Evolutionary conservation across 139 green algal genomes (phyloP).

Genomic region (Chlorella sp.): DNA sequence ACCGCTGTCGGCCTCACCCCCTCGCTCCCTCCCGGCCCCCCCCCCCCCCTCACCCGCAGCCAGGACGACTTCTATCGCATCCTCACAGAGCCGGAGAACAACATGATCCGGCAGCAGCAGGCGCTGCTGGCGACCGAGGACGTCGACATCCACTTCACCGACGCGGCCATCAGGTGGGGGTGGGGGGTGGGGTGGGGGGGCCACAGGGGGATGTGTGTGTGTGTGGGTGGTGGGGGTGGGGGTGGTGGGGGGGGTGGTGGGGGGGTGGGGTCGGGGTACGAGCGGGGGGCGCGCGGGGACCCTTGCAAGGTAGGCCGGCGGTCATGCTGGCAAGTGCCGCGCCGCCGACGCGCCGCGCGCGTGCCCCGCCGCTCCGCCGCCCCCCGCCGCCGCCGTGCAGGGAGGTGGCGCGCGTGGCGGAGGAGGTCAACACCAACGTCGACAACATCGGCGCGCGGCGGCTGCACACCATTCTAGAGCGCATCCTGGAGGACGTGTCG

Average conservation of each 20-base stretch:
- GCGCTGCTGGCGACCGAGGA: slow-evolving; percentile 90
- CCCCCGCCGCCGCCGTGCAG: slow-evolving; percentile 64
- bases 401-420: slow-evolving; percentile 77
- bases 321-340: background rate
- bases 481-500: slow-evolving; percentile 90
- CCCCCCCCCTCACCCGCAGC: background rate
- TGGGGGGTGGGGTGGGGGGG: background rate
- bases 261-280: background rate
- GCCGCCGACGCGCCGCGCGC: too few species aligned
- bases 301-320: too few species aligned
- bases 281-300: background rate
- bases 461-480: slow-evolving; percentile 93
- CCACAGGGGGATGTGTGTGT: background rate
- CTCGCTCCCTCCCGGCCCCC: background rate
- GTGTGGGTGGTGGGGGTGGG: background rate
- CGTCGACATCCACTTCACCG: slow-evolving; percentile 89
- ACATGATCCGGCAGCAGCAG: slow-evolving; percentile 95
- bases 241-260: background rate
- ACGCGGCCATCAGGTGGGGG: too few species aligned
- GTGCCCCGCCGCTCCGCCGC: slow-evolving; percentile 13
- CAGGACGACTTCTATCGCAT: slow-evolving; percentile 61
- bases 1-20: background rate
- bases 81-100: slow-evolving; percentile 62
- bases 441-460: slow-evolving; percentile 96
- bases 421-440: slow-evolving; percentile 79